These are phyloP conservation scores for Vaccinium myrtillus DNA, from an alignment of 148 eudicot genomes.

Conservation along the genomic window DNA sequence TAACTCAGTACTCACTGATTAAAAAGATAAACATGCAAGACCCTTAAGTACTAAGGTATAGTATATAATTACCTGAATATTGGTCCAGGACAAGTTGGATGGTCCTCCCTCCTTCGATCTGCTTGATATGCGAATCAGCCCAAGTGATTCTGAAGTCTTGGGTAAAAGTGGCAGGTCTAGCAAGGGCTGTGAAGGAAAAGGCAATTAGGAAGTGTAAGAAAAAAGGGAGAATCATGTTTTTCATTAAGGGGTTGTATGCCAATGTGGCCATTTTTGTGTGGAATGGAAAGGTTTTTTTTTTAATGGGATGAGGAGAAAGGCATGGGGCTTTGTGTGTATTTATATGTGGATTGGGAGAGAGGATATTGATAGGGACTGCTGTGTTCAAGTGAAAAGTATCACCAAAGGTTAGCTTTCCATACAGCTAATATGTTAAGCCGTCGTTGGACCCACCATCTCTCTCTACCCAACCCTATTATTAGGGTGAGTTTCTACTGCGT, in stretches of 20 bases:
- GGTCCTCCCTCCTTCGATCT: slow-evolving; percentile 63
- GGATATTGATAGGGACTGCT: slow-evolving; percentile 13
- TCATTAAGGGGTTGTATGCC: slow-evolving; percentile 1
- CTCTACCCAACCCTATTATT: slow-evolving; percentile 18
- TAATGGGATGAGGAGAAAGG: neutral
- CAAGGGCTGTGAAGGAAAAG: slow-evolving; percentile 19
- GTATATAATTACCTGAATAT: slow-evolving; percentile 47
- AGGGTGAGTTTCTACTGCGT: neutral
- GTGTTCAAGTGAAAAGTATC: slow-evolving; percentile 24
- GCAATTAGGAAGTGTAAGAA: slow-evolving; percentile 9
- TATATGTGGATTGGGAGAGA: neutral
- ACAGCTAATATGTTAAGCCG: slow-evolving; percentile 71
- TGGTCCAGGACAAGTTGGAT: slow-evolving; percentile 80
- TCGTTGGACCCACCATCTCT: slow-evolving; percentile 43
- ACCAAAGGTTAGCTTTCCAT: slow-evolving; percentile 31
- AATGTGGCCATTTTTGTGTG: slow-evolving; percentile 18
- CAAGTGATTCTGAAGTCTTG: slow-evolving; percentile 71
- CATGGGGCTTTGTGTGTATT: slow-evolving; percentile 10
- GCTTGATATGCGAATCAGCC: slow-evolving; percentile 65
- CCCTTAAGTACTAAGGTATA: neutral
- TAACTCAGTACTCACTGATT: neutral
- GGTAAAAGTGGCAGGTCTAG: slow-evolving; percentile 63
- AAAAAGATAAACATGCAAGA: neutral
- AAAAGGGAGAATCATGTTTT: slow-evolving; percentile 5
- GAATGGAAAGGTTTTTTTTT: neutral